Percentiles rank a stretch among this genome's conserved stretches.
Conservation (phyloP, 73 alveolate species). For the Tetrahymena elliotti region DNA sequence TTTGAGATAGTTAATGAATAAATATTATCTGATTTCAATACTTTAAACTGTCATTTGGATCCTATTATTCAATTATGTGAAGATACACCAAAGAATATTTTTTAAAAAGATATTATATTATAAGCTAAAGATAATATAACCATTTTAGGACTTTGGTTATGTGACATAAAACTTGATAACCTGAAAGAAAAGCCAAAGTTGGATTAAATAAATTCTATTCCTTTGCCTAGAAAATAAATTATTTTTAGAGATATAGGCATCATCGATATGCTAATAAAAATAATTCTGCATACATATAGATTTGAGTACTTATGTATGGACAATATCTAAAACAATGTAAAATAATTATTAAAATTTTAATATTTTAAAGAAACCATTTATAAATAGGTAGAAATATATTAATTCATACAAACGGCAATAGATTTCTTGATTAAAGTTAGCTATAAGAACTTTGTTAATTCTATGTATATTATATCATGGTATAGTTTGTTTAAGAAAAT, state of each 20-base stretch:
- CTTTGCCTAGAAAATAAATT: neutral
- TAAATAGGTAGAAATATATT: neutral
- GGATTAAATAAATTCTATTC: neutral
- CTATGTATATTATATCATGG: neutral
- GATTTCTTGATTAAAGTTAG: neutral
- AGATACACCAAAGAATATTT: neutral
- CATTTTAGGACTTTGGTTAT: neutral
- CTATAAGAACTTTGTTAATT: neutral
- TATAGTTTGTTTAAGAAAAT: neutral
- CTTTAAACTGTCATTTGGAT: neutral
- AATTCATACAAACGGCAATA: neutral
- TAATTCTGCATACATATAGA: neutral
- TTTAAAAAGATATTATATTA: neutral
- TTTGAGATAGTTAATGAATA: neutral
- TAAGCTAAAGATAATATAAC: neutral
- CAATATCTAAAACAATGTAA: neutral
- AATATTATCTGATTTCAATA: neutral
- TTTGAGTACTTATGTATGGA: neutral
- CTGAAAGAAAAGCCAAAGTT: neutral
- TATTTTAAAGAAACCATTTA: neutral
- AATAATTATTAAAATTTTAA: neutral
- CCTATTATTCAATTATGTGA: neutral
- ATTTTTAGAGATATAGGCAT: neutral
- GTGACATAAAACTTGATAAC: neutral
- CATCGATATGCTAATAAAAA: neutral